A percentile compares a stretch with the other conserved stretches of the same genome.
These are phyloP conservation scores for Exophiala viscosa DNA, from an alignment of 2,329 filamentous ascomycete species.

Conservation along the genomic window DNA sequence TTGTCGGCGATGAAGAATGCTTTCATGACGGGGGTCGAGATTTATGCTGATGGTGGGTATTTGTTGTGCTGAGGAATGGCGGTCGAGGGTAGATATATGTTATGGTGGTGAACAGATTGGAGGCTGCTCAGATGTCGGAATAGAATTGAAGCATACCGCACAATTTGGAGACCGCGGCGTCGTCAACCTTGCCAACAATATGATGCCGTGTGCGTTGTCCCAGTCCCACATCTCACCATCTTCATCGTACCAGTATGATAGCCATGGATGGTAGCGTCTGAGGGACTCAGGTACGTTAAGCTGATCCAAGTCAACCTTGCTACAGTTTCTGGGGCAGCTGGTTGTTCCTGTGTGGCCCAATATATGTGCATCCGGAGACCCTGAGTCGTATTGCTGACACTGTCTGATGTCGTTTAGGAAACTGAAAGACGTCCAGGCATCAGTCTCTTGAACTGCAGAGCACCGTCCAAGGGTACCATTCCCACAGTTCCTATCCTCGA, in stretches of 20 bases:
- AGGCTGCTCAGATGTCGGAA: too few relatives aligned
- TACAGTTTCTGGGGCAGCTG: constrained; percentile 1
- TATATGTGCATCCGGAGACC: background rate
- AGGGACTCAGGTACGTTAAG: constrained; percentile 6
- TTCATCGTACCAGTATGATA: too few relatives aligned
- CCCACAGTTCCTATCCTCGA: background rate
- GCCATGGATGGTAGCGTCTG: background rate
- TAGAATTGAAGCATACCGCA: too few relatives aligned
- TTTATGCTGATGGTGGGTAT: constrained; percentile 37
- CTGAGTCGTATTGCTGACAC: background rate
- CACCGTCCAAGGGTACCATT: background rate
- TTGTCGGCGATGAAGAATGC: constrained; percentile 43
- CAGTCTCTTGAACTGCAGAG: background rate
- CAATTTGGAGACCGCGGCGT: too few relatives aligned
- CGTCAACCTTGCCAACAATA: too few relatives aligned
- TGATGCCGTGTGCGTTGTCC: too few relatives aligned
- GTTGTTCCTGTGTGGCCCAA: background rate
- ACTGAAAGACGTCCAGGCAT: background rate
- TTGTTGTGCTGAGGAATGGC: constrained; percentile 21
- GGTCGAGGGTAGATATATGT: too few relatives aligned
- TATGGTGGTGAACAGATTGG: too few relatives aligned
- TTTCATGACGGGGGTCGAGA: constrained; percentile 36
- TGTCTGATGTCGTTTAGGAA: background rate
- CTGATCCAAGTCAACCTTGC: constrained; percentile 3
- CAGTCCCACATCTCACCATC: too few relatives aligned